Conservation (phyloP, 225 moss, liverwort and hornwort species). For the Climacium dendroides region DNA sequence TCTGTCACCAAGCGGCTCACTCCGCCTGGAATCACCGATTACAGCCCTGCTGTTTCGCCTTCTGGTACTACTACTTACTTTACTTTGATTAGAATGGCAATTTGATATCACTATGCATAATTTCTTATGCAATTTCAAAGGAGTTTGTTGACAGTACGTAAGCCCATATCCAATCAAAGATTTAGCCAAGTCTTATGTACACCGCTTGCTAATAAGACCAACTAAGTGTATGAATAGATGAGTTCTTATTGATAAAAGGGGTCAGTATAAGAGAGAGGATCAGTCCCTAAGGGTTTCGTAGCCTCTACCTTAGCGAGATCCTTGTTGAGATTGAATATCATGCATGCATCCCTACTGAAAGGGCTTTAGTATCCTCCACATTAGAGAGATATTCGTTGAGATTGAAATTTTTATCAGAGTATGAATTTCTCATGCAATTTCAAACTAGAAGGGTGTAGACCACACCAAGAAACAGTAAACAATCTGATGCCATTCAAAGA, state of each 20-base stretch:
- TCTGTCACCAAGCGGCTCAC: constrained; percentile 43
- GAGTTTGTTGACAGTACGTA: neutral
- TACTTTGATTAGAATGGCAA: neutral
- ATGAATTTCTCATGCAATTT: neutral
- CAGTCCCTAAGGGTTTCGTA: neutral
- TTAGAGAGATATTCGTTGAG: neutral
- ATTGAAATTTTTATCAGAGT: neutral
- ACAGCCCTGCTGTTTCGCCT: constrained; percentile 81
- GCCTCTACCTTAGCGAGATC: neutral
- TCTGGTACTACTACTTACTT: constrained; percentile 12
- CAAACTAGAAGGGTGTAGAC: neutral
- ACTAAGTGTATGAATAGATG: neutral
- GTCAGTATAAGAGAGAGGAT: neutral
- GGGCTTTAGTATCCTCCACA: neutral
- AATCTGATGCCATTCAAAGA: neutral
- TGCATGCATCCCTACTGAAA: neutral
- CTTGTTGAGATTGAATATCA: neutral
- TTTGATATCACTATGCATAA: neutral
- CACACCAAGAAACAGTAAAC: neutral
- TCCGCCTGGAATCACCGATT: constrained; percentile 60
- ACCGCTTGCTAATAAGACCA: neutral
- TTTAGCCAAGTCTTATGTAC: neutral
- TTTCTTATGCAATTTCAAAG: neutral
- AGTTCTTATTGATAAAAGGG: neutral
- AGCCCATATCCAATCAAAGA: neutral